Conservation (phyloP, 2,329 filamentous ascomycete species). For the Fusarium irregulare region DNA sequence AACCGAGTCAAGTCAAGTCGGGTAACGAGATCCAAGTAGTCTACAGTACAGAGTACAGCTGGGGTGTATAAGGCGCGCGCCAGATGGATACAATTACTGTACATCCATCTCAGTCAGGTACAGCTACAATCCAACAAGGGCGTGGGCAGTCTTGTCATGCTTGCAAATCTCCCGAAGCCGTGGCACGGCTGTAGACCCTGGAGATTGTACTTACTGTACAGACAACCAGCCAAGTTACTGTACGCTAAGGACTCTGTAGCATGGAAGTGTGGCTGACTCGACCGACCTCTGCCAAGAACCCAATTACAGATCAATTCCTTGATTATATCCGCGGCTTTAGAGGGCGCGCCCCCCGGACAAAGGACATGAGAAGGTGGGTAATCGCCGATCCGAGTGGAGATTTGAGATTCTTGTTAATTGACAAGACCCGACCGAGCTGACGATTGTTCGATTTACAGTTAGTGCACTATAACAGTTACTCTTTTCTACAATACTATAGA, state of each 20-base stretch:
- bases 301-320: constrained; percentile 26
- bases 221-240: neutral
- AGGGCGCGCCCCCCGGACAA: constrained; percentile 32
- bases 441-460: constrained; percentile 16
- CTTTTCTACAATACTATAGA: neutral
- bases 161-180: constrained; percentile 43
- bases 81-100: neutral
- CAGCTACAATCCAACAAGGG: constrained; percentile 29
- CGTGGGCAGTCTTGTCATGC: constrained; percentile 43
- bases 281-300: constrained; percentile 1
- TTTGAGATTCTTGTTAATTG: constrained; percentile 12
- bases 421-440: constrained; percentile 29
- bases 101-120: constrained; percentile 3
- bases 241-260: constrained; percentile 15
- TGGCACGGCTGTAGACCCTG: constrained; percentile 8
- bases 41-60: constrained; percentile 18
- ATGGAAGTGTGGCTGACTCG: constrained; percentile 12
- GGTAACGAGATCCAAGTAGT: constrained; percentile 31
- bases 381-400: constrained; percentile 42
- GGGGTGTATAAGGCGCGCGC: constrained; percentile 17
- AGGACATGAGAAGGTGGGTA: constrained; percentile 27
- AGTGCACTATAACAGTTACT: constrained; percentile 7
- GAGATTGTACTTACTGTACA: neutral
- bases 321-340: constrained; percentile 38
- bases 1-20: constrained; percentile 20